Evolutionary conservation across 192 early-diverging fungal species (phyloP), one percentile per base, ranked within the genome.

Genomic region (Physocladia obscura): DNA sequence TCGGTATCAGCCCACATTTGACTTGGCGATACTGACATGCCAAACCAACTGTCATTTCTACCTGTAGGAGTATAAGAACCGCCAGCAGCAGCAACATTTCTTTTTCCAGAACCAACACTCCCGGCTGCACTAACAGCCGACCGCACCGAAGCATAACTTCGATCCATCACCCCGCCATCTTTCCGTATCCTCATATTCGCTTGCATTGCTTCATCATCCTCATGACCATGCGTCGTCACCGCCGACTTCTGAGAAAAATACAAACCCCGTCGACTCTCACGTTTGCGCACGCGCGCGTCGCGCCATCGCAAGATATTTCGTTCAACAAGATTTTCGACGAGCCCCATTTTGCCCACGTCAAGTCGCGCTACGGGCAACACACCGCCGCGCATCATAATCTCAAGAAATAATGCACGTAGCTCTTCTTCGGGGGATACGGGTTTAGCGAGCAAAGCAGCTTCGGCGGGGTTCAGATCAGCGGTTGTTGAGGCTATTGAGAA

Each of bases 271-370:
- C 62, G 54, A 32, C 24, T 22, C 37, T 70, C 67, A 0, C 67
- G 59, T 49, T 32, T 36, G 3, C 69, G 49, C 5, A 63, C 35
- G 22, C 62, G 31, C 27, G n/a, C 17, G 31, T 63, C 69, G 4
- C 78, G 61, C 79, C 79, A 80, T 47, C 73, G 24, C 40, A 80
- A 67, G 29, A 77, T 72, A 52, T 80, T 80, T 47, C 49, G 47
- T 39, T 78, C 77, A 13, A 80, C 64, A n/a, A 80, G 62, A 19
- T 24, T 48, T 36, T 74, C 73, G 21, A 73, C 70, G 39, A 80
- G 63, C 2, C 34, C 13, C 48, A 74, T 57, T 29, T 61, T 69
- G 32, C 24, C 29, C 2, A 36, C 40, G 27, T 72, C 69, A 5
- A 80, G 58, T 13, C 57, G 62, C 35, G 69, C 32, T 21, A 77